Base-by-base conservation (phyloP, 2,329 filamentous ascomycete species). In the Talaromyces sp. region DNA sequence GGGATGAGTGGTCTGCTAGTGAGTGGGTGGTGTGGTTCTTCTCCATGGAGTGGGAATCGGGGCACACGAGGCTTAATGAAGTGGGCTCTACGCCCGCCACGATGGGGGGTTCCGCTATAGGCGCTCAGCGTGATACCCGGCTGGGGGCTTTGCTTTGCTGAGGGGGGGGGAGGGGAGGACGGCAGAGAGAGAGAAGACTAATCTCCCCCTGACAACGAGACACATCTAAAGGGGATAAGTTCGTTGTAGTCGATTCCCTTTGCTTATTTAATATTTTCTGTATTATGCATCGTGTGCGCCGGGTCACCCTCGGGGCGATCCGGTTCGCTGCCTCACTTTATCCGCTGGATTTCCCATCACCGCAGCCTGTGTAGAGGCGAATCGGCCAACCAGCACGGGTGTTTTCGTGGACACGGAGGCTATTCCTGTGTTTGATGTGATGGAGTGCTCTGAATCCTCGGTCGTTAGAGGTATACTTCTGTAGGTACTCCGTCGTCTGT, bases 241-340 rank as follows among this genome's bases (percentile, higher is more conserved):
- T n/a, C n/a, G n/a, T n/a, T n/a, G n/a, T n/a, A n/a, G n/a, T n/a
- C 9, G 5, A 5, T 27, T 9, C 24, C 9, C 30, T 17, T 35
- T 45, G 43, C 33, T 45, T 45, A 45, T 24, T 45, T 45, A 45
- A 45, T 35, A 29, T 16, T 22, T 27, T n/a, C 5, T 27, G 5
- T 27, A 22, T n/a, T 44, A 45, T 45, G 43, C 43, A 45, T 40
- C 22, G 24, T 24, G 46, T 9, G 35, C 45, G 17, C 33, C 67
- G 65, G 68, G 55, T 51, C 37, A 46, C 9, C 16, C 33, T 57
- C 56, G 49, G 56, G 49, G 53, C 52, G 52, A 69, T 71, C 70
- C 70, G 70, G 67, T 70, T 72, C 66, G 69, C 66, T 66, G 69
- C 70, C 66, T 72, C 69, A 71, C 65, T 71, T 70, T 69, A 35